phyloP scores from a whole-genome alignment of 2,329 filamentous ascomycete genomes.

The Diplodia sapinea region DNA sequence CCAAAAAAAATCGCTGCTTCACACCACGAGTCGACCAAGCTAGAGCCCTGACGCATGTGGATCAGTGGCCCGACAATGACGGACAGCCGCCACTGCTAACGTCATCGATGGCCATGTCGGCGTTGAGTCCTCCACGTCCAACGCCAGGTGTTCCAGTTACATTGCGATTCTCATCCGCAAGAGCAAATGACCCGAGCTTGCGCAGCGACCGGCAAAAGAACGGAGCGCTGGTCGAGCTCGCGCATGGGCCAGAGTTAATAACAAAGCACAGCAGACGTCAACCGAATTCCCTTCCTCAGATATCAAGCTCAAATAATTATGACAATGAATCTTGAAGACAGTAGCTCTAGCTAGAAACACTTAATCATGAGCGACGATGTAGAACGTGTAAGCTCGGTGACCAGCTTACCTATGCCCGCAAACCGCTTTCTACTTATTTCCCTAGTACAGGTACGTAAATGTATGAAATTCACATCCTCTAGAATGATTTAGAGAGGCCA shows the following conservation, averaged over 20 bases:
- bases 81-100: background rate
- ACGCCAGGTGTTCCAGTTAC: background rate
- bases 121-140: background rate
- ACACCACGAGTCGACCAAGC: background rate
- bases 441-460: no score
- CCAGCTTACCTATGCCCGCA: no score
- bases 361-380: no score
- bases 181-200: background rate
- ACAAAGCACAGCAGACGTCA: background rate
- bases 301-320: background rate
- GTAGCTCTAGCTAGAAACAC: no score
- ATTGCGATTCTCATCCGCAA: slow-evolving; percentile 2
- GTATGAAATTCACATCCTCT: no score
- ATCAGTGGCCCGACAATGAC: background rate
- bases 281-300: background rate
- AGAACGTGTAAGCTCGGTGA: no score
- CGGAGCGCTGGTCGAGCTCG: background rate
- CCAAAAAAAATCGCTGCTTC: background rate
- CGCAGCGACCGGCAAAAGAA: background rate
- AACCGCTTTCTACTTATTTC: no score
- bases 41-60: background rate
- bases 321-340: no score
- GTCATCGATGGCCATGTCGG: background rate
- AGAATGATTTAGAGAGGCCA: no score
- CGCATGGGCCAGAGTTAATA: background rate